Conservation (phyloP, 1,284 basidiomycete species). For the Trametes polyzona region DNA sequence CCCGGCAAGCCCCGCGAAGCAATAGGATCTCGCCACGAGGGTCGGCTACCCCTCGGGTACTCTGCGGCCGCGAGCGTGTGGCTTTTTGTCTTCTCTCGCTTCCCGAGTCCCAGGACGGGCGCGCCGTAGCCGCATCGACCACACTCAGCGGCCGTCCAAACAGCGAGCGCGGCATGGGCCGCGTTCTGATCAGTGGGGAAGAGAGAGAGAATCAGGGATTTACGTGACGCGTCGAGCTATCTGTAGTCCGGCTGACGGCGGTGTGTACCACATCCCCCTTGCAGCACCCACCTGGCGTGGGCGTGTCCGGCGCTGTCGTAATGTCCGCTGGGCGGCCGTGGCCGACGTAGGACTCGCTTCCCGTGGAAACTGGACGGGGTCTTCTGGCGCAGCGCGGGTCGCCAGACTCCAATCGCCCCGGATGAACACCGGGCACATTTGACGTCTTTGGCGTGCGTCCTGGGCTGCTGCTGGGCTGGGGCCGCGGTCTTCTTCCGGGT, state of each 20-base stretch:
- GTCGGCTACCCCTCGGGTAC: conserved; percentile 3
- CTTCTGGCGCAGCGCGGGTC: neutral
- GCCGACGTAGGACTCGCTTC: conserved; percentile 8
- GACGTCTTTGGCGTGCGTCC: conserved; percentile 12
- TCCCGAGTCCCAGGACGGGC: conserved; percentile 2
- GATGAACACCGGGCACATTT: conserved; percentile 14
- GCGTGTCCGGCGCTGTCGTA: conserved; percentile 21
- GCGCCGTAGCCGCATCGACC: neutral
- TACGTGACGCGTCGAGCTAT: conserved; percentile 21
- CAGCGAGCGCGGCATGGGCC: conserved; percentile 6
- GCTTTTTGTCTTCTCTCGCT: conserved; percentile 7
- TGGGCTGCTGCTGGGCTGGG: neutral
- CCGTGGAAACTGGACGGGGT: conserved; percentile 15
- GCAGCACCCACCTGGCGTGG: conserved; percentile 13
- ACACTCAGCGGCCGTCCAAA: conserved; percentile 13
- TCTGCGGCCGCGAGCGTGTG: conserved; percentile 8
- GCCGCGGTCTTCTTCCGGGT: neutral
- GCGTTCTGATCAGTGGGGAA: conserved; percentile 12
- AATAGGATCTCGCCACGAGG: conserved; percentile 6
- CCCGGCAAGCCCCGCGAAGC: conserved; percentile 9
- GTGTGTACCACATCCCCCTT: conserved; percentile 10
- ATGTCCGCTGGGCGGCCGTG: conserved; percentile 13
- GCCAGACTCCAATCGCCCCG: conserved; percentile 9
- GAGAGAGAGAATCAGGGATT: conserved; percentile 17
- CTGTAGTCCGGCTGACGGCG: conserved; percentile 17